Conservation (phyloP, 169 alveolate species). For the Sarcocystis neurona region DNA sequence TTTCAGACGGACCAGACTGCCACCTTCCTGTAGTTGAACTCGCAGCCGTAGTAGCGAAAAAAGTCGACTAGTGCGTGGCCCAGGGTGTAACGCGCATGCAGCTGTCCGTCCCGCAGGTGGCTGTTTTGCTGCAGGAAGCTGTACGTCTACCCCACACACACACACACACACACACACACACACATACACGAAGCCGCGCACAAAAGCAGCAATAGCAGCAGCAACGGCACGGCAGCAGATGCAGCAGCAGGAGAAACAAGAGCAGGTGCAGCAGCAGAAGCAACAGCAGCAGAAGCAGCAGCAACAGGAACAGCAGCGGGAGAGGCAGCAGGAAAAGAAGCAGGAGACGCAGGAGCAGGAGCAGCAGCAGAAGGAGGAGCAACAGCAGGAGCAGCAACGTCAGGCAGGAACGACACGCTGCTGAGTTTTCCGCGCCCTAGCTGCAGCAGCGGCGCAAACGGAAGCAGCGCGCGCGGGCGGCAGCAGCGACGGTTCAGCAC, state of each 20-base stretch:
- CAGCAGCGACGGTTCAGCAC: no score
- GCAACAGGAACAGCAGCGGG: neutral
- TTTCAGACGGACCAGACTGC: conserved; percentile 34
- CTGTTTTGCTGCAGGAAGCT: conserved; percentile 52
- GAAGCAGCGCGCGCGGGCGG: no score
- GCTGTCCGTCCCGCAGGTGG: conserved; percentile 14
- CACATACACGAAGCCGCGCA: neutral
- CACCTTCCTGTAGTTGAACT: conserved; percentile 30
- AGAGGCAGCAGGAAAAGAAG: neutral
- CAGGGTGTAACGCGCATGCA: conserved; percentile 22
- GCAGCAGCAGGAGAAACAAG: neutral
- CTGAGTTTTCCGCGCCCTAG: no score
- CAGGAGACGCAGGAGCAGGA: neutral
- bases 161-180: neutral
- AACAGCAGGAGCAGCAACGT: no score
- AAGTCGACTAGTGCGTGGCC: conserved; percentile 57
- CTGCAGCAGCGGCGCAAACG: no score
- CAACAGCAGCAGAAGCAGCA: neutral
- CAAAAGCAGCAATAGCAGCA: neutral
- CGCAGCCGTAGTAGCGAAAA: conserved; percentile 49
- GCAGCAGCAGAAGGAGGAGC: no score
- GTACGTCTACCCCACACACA: conserved; percentile 1
- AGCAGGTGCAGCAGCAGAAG: neutral
- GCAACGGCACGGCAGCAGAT: neutral
- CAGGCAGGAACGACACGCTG: no score